Base-by-base conservation (phyloP, 2,329 filamentous ascomycete genomes). In the Penicillium sp. region DNA sequence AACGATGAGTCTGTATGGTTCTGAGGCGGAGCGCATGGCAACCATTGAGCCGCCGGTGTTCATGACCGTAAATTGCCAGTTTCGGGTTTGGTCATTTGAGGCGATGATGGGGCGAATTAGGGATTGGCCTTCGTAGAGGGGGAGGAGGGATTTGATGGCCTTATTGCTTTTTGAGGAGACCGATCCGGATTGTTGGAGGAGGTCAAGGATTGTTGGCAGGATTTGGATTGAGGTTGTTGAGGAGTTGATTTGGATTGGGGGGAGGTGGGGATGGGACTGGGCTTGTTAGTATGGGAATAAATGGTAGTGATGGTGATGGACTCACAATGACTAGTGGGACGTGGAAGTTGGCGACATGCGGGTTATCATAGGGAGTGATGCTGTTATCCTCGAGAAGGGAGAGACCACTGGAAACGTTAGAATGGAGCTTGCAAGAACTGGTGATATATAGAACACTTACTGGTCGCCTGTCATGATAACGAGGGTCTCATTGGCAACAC, bases 1-100 rank as follows among this genome's bases (percentile, higher is more conserved):
- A 53, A 97, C 87, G 14, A 68, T 64, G 88, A 93, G 59, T 83
- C 81, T 59, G 96, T 83, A 74, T 42, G 74, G 79, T 92, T 91
- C 67, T 87, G 87, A 92, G 88, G 97, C 62, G 79, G 83, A n/a
- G 86, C 87, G 75, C 91, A 88, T 64, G 81, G 80, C 61, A 81
- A 83, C 74, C 89, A 88, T 64, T 1, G 70, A 67, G 23, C 72
- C 71, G 9, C 73, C 73, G 4, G 72, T 65, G 53, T 75, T 75
- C 60, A 75, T 74, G 25, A 73, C 65, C 13, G 65, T 68, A 56
- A 75, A 69, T 43, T 74, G 71, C 67, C 72, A 75, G 29, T 69
- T 64, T 31, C 67, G 60, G 3, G 74, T 71, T 7, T 71, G 70
- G 47, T 72, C 69, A 19, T 74, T 66, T 14, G 67, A 57, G 16